These are phyloP conservation scores for Termitomyces sp. DNA, from an alignment of 768 basidiomycete genomes.

Conservation along the genomic window DNA sequence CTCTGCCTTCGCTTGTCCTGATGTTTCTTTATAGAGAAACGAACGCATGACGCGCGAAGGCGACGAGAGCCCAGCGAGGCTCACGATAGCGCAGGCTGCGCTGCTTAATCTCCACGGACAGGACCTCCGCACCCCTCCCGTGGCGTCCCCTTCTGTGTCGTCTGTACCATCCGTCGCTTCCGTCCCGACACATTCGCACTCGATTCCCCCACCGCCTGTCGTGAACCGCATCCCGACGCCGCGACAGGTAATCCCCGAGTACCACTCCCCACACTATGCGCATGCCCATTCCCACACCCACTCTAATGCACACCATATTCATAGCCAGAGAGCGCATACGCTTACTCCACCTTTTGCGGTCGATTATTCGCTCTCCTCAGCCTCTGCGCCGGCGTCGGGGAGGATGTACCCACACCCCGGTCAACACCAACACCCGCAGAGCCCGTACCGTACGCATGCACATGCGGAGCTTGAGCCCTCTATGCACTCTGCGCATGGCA, in stretches of 20 bases:
- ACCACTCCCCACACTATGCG: background rate
- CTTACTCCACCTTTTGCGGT: slow-evolving; percentile 24
- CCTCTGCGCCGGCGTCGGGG: slow-evolving; percentile 13
- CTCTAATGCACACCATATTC: background rate
- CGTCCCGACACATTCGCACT: background rate
- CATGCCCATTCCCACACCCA: background rate
- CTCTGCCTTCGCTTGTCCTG: background rate
- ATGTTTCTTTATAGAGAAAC: slow-evolving; percentile 30
- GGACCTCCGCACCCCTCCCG: slow-evolving; percentile 31
- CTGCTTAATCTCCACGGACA: slow-evolving; percentile 72
- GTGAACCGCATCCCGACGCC: slow-evolving; percentile 8
- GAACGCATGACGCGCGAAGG: slow-evolving; percentile 59
- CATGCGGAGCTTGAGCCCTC: background rate
- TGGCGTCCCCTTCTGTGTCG: background rate
- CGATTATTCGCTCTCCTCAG: slow-evolving; percentile 33
- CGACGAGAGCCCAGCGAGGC: slow-evolving; percentile 55
- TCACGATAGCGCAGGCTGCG: slow-evolving; percentile 77
- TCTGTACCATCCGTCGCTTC: background rate
- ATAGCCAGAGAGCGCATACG: background rate
- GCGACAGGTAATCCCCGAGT: background rate
- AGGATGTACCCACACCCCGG: slow-evolving; percentile 4
- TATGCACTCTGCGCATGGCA: background rate
- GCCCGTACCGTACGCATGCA: background rate
- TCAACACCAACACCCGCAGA: slow-evolving; percentile 1
- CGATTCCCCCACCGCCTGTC: background rate